These are phyloP conservation scores for Suillus alpinus DNA, from an alignment of 768 basidiomycete species.

Conservation along the genomic window DNA sequence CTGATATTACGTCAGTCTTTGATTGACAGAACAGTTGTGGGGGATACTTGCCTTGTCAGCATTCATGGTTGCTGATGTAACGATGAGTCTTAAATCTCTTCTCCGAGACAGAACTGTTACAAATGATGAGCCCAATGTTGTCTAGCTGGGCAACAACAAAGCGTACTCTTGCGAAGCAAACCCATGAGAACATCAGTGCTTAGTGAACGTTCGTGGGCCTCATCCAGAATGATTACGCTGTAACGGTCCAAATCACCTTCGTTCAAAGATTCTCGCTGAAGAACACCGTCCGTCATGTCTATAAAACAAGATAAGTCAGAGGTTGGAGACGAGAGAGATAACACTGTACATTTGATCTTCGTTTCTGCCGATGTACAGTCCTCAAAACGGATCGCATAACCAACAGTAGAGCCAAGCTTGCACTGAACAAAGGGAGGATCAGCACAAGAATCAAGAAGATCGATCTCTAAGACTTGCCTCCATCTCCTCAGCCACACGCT, in stretches of 20 bases:
- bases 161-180: slow-evolving; percentile 84
- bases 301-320: slow-evolving; percentile 3
- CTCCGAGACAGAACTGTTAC: slow-evolving; percentile 76
- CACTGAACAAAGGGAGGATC: slow-evolving; percentile 44
- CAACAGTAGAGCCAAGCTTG: slow-evolving; percentile 86
- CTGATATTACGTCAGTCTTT: slow-evolving; percentile 36
- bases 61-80: slow-evolving; percentile 99
- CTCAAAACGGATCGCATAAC: slow-evolving; percentile 98
- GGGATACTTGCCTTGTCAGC: slow-evolving; percentile 77
- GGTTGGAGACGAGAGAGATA: not conserved
- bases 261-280: slow-evolving; percentile 96
- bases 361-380: slow-evolving; percentile 94
- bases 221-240: slow-evolving; percentile 96
- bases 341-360: slow-evolving; percentile 87
- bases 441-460: slow-evolving; percentile 3
- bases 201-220: slow-evolving; percentile 95
- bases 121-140: slow-evolving; percentile 5
- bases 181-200: slow-evolving; percentile 99
- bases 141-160: not conserved
- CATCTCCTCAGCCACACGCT: slow-evolving; percentile 99
- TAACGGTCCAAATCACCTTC: slow-evolving; percentile 98
- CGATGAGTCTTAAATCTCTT: slow-evolving; percentile 91
- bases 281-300: slow-evolving; percentile 99
- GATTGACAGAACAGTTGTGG: not conserved
- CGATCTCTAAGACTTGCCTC: slow-evolving; percentile 53